Evolutionary conservation across 257 asterid species (phyloP).

Genomic region (Primulina eburnea): DNA sequence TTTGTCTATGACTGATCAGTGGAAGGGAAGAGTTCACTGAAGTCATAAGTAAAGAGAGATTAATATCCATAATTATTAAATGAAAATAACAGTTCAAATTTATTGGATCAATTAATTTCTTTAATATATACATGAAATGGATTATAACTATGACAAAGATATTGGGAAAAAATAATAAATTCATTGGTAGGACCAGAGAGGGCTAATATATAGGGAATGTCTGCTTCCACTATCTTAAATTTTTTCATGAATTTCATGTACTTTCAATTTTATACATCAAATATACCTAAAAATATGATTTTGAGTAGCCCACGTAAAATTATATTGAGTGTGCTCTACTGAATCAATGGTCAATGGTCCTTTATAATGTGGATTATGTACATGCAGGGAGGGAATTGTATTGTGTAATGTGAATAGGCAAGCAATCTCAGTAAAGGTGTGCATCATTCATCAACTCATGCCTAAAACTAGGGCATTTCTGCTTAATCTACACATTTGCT

Average conservation of each 20-base stretch:
- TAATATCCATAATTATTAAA: background rate
- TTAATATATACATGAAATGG: background rate
- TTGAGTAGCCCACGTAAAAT: background rate
- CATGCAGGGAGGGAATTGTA: too few species aligned
- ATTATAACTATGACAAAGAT: background rate
- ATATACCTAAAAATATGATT: background rate
- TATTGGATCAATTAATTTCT: background rate
- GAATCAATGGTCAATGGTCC: background rate
- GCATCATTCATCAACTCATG: background rate
- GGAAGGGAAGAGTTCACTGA: background rate
- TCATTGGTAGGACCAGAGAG: background rate
- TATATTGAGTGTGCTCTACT: background rate
- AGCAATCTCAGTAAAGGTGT: background rate
- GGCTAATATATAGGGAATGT: too few species aligned
- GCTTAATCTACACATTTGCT: background rate
- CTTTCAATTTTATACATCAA: too few species aligned
- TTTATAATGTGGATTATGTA: too few species aligned
- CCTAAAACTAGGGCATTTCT: background rate
- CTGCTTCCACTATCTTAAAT: too few species aligned
- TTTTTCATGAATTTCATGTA: too few species aligned
- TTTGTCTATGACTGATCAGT: background rate
- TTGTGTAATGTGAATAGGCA: background rate
- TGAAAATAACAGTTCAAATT: background rate
- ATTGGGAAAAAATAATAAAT: background rate
- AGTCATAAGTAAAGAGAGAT: too few species aligned